These are phyloP conservation scores for Asterophora lycoperdoides DNA, from an alignment of 768 basidiomycete genomes.

Conservation along the genomic window DNA sequence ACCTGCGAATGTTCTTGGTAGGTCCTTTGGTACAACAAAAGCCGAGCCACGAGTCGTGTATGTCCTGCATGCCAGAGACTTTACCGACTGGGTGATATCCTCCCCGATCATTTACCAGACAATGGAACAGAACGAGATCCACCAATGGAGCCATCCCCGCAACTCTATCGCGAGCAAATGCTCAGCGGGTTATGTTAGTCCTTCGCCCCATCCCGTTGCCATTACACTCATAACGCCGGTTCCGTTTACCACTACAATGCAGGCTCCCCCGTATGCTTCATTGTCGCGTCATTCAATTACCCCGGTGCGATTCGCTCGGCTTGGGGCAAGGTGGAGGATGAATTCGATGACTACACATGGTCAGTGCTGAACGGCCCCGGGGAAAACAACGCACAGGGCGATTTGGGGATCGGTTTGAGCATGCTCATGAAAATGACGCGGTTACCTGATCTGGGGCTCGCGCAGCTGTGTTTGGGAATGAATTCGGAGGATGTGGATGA, in stretches of 20 bases:
- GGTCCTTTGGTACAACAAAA: constrained; percentile 88
- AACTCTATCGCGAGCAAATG: constrained; percentile 55
- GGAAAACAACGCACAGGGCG: constrained; percentile 32
- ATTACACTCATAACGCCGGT: background rate
- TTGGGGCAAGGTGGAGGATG: constrained; percentile 66
- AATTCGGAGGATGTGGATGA: constrained; percentile 16
- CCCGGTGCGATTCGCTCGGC: constrained; percentile 59
- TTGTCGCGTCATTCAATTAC: constrained; percentile 63
- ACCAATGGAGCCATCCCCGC: constrained; percentile 21
- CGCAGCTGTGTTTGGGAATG: constrained; percentile 50
- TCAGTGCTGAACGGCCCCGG: constrained; percentile 46
- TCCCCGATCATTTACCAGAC: constrained; percentile 48
- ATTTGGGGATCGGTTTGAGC: constrained; percentile 39
- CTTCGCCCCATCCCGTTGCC: background rate
- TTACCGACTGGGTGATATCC: constrained; percentile 63
- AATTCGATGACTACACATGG: constrained; percentile 68
- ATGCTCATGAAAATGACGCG: constrained; percentile 76
- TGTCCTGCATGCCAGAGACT: constrained; percentile 77
- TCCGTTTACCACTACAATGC: background rate
- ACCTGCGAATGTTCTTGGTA: constrained; percentile 19
- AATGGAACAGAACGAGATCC: constrained; percentile 21
- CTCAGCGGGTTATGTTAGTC: constrained; percentile 75
- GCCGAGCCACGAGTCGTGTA: constrained; percentile 60
- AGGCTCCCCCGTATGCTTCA: constrained; percentile 79
- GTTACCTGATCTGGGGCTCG: constrained; percentile 67